Conservation (phyloP, 768 basidiomycete species). For the Boletus tomentosulus region DNA sequence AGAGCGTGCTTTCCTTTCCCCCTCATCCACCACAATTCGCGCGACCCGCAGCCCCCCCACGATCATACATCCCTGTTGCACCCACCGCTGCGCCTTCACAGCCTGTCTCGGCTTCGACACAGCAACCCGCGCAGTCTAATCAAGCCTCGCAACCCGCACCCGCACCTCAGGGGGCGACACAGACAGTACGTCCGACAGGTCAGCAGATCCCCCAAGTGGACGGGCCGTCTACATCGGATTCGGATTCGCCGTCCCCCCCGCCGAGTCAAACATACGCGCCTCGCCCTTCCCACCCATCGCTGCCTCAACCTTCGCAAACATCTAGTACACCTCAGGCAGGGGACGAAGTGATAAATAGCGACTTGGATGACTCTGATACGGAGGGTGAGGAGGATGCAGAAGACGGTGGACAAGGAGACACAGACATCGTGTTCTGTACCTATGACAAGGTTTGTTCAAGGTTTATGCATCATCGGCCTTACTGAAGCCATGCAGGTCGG, state of each 20-base stretch:
- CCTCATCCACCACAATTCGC: conserved; percentile 29
- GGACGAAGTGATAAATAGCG: conserved; percentile 93
- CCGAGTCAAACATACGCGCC: conserved; percentile 60
- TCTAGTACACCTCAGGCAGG: conserved; percentile 36
- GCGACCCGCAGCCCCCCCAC: conserved; percentile 17
- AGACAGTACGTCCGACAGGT: conserved; percentile 18
- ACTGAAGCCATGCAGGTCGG: conserved; percentile 61
- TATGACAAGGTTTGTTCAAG: conserved; percentile 81
- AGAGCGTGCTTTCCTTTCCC: conserved; percentile 54
- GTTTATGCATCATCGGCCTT: neutral
- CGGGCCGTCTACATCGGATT: conserved; percentile 66
- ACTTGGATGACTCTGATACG: conserved; percentile 92
- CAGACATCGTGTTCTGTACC: conserved; percentile 95
- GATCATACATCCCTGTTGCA: conserved; percentile 21
- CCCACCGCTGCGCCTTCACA: conserved; percentile 24
- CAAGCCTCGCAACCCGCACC: conserved; percentile 12
- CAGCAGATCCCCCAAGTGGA: conserved; percentile 72
- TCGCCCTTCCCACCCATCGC: conserved; percentile 66
- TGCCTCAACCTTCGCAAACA: conserved; percentile 56
- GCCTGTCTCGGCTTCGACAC: conserved; percentile 8
- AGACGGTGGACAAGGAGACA: conserved; percentile 67
- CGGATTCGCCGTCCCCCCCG: conserved; percentile 70
- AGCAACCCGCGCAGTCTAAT: conserved; percentile 16
- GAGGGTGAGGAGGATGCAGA: conserved; percentile 82
- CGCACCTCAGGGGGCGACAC: conserved; percentile 11